Percentiles rank a stretch among this genome's conserved stretches.
phyloP scores from a whole-genome alignment of 2,329 filamentous ascomycete genomes.

The Fusarium solani-melongenae region DNA sequence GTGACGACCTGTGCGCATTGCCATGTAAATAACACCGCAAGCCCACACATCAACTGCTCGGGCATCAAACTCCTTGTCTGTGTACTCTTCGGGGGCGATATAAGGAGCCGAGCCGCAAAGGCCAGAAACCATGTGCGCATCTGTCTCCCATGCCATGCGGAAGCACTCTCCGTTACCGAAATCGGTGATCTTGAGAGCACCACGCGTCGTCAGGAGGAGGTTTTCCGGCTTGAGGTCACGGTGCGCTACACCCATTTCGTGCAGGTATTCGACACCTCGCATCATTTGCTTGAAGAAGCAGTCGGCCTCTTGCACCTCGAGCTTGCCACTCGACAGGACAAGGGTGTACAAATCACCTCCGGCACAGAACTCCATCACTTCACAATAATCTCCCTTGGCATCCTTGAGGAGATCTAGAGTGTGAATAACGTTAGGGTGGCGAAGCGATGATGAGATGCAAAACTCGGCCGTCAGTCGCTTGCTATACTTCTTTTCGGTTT shows the following conservation, averaged over 20 bases:
- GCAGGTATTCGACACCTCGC: constrained; percentile 98
- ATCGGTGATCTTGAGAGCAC: constrained; percentile 95
- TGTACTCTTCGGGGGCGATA: constrained; percentile 96
- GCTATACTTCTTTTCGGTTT: constrained; percentile 97
- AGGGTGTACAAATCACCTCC: constrained; percentile 96
- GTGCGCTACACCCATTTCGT: constrained; percentile 99
- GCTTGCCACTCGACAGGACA: constrained; percentile 88
- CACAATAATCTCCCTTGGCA: constrained; percentile 96
- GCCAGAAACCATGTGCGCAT: constrained; percentile 97
- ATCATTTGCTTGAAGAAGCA: constrained; percentile 99
- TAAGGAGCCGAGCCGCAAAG: constrained; percentile 97
- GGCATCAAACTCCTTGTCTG: constrained; percentile 94
- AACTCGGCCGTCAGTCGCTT: constrained; percentile 97
- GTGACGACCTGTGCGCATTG: constrained; percentile 95
- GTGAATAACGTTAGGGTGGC: constrained; percentile 98
- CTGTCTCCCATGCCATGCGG: constrained; percentile 99
- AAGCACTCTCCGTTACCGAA: constrained; percentile 99
- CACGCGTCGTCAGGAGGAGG: constrained; percentile 89
- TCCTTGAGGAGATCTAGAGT: constrained; percentile 96
- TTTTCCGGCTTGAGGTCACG: constrained; percentile 98
- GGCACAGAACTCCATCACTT: constrained; percentile 99
- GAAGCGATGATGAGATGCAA: constrained; percentile 96
- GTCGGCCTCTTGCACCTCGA: constrained; percentile 92
- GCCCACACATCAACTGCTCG: constrained; percentile 99
- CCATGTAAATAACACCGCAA: constrained; percentile 99